Percentiles rank a stretch among this genome's conserved stretches.
phyloP scores from a whole-genome alignment of 129 eudicot species.

The Artemisia tridentata region DNA sequence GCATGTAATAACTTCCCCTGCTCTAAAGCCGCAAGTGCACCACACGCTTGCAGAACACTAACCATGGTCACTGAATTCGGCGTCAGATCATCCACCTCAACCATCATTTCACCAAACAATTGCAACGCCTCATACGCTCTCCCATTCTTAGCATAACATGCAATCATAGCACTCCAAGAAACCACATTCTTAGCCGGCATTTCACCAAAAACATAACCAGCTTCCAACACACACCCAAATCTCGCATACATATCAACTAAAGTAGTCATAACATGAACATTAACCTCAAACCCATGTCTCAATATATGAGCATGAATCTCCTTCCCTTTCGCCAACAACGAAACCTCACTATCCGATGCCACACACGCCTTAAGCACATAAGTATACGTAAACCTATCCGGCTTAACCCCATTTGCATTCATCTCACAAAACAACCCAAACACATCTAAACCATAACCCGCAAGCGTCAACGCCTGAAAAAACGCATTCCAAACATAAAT shows the following conservation, averaged over 20 bases:
- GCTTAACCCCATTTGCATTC: conserved; percentile 46
- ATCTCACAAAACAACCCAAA: conserved; percentile 46
- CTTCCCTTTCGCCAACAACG: conserved; percentile 46
- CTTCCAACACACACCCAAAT: conserved; percentile 59
- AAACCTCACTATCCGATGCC: conserved; percentile 49
- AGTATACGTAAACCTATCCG: conserved; percentile 91
- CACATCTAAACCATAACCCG: conserved; percentile 75
- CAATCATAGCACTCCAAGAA: conserved; percentile 97
- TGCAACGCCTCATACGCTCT: conserved; percentile 65
- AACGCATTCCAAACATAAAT: conserved; percentile 79
- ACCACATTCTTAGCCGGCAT: conserved; percentile 70
- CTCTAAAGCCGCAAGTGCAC: conserved; percentile 69
- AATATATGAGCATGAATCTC: conserved; percentile 80
- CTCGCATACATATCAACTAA: conserved; percentile 87
- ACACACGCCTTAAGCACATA: conserved; percentile 91
- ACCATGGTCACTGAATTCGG: conserved; percentile 97
- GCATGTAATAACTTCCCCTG: conserved; percentile 81
- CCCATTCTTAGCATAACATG: conserved; percentile 77
- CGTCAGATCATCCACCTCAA: conserved; percentile 38
- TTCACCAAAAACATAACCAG: conserved; percentile 45
- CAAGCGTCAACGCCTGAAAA: conserved; percentile 59
- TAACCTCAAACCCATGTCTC: conserved; percentile 61
- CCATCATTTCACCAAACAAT: conserved; percentile 70
- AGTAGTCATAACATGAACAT: conserved; percentile 85
- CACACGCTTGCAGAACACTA: conserved; percentile 95